Percentiles rank a stretch among this genome's conserved stretches.
Conservation (phyloP, 306 rosid species). For the Prinsepia uniflora region DNA sequence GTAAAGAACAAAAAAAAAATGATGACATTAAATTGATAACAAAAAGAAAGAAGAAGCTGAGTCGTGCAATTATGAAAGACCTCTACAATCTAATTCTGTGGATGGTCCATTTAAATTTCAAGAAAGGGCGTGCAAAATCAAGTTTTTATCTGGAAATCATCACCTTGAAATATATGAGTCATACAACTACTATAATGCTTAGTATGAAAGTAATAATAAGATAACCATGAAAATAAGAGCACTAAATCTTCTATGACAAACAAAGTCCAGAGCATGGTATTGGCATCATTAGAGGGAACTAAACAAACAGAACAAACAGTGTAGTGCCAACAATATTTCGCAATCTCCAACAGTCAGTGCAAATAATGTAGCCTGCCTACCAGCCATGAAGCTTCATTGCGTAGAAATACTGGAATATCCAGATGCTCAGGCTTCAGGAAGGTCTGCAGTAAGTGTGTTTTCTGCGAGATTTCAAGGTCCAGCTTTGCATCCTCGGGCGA, state of each 20-base stretch:
- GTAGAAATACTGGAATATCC: conserved; percentile 52
- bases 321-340: neutral
- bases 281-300: neutral
- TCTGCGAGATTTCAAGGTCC: conserved; percentile 46
- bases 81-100: neutral
- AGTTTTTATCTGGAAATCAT: neutral
- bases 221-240: conserved; percentile 5
- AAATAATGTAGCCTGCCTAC: conserved; percentile 30
- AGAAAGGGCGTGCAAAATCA: neutral
- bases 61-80: neutral
- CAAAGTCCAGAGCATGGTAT: neutral
- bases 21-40: neutral
- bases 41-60: neutral
- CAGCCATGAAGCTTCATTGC: conserved; percentile 60
- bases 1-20: neutral
- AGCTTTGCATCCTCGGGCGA: conserved; percentile 45
- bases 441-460: conserved; percentile 49
- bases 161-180: neutral
- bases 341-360: neutral
- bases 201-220: neutral
- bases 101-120: neutral
- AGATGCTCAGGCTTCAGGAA: conserved; percentile 68
- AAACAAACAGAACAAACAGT: neutral
- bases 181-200: neutral
- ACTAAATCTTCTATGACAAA: neutral